Conservation (phyloP, 2,329 filamentous ascomycete genomes). For the Alternaria panax region DNA sequence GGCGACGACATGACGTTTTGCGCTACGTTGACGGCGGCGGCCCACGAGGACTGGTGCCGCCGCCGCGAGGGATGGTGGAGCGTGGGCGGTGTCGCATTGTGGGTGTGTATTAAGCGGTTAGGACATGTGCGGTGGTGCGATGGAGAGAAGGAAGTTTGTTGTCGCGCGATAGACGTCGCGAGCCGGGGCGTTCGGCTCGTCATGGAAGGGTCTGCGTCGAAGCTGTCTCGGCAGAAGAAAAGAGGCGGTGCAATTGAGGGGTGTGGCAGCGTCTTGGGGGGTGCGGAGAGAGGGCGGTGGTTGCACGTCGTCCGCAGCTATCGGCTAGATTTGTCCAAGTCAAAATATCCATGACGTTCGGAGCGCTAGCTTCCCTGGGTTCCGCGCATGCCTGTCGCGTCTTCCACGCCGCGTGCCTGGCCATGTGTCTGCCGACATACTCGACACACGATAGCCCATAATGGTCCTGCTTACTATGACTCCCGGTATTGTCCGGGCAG, state of each 20-base stretch:
- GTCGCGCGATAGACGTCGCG: constrained; percentile 41
- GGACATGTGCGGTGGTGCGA: constrained; percentile 38
- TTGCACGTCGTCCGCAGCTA: constrained; percentile 17
- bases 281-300: constrained; percentile 10
- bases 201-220: constrained; percentile 28
- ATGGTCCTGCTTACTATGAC: constrained; percentile 87
- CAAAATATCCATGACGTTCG: constrained; percentile 19
- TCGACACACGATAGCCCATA: not conserved
- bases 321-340: constrained; percentile 16
- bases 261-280: constrained; percentile 11
- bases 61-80: constrained; percentile 52
- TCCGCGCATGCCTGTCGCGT: constrained; percentile 12
- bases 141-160: constrained; percentile 21
- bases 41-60: constrained; percentile 71
- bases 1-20: constrained; percentile 74
- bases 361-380: constrained; percentile 12
- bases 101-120: constrained; percentile 13
- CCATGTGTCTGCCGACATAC: too few relatives aligned
- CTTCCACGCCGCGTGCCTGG: not conserved
- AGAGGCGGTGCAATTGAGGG: constrained; percentile 36
- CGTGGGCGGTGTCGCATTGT: constrained; percentile 28
- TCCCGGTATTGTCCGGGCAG: constrained; percentile 68
- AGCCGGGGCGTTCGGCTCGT: constrained; percentile 48
- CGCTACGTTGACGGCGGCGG: constrained; percentile 72
- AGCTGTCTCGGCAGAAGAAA: not conserved